Percentiles rank a stretch among this genome's conserved stretches.
Conservation (phyloP, 345 rosid species). For the Psidium guajava region DNA sequence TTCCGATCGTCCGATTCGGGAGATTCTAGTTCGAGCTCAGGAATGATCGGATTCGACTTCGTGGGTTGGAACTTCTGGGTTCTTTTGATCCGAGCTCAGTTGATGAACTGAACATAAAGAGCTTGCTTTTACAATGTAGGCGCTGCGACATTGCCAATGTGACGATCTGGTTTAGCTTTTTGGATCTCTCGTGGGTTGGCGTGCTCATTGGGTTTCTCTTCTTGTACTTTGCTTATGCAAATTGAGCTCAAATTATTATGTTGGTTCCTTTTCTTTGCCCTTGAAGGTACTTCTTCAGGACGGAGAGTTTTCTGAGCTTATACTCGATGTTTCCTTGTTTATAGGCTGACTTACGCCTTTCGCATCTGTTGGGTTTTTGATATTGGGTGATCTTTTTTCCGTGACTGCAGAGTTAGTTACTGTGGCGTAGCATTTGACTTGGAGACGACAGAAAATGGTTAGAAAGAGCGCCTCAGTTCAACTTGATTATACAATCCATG, state of each 20-base stretch:
- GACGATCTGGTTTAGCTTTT: not conserved
- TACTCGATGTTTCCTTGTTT: not conserved
- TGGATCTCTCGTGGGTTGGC: not conserved
- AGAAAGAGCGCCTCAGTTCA: slow-evolving; percentile 38
- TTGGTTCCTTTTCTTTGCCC: not conserved
- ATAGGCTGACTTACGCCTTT: not conserved
- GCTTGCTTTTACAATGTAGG: not conserved
- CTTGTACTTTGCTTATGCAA: not conserved
- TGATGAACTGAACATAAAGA: not conserved
- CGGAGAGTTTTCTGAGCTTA: not conserved
- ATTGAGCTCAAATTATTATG: not conserved
- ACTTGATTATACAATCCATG: slow-evolving; percentile 48
- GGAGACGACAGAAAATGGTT: slow-evolving; percentile 34
- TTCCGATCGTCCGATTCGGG: not conserved
- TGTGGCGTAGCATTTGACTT: not conserved
- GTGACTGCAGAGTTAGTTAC: not conserved
- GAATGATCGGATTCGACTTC: not conserved
- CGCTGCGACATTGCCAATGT: not conserved
- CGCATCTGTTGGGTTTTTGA: not conserved
- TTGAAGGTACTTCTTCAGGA: not conserved
- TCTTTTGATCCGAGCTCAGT: not conserved
- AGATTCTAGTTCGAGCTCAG: not conserved
- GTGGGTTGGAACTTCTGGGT: not conserved
- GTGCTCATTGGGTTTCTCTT: not conserved
- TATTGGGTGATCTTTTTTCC: not conserved